phyloP scores from a whole-genome alignment of 495 filamentous ascomycete genomes.

The Rusavskia elegans region DNA sequence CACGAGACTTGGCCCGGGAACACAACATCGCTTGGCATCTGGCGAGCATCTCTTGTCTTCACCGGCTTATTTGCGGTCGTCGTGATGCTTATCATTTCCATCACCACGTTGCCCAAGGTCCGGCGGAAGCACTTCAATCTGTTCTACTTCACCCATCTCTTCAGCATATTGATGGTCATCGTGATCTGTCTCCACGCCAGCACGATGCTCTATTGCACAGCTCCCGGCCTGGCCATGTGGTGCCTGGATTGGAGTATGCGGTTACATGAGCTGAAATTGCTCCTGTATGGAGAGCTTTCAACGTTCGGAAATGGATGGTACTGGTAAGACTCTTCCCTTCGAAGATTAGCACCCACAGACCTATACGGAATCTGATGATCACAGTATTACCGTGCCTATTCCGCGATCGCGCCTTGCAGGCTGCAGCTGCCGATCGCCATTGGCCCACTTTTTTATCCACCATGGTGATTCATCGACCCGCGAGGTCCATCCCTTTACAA shows the following conservation, averaged over 20 bases:
- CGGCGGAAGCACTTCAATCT: constrained; percentile 18
- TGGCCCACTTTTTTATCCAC: constrained; percentile 22
- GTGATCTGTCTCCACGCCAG: constrained; percentile 20
- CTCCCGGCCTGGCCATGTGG: constrained; percentile 19
- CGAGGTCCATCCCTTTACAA: constrained; percentile 22
- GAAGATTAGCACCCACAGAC: background rate
- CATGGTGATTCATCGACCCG: constrained; percentile 17
- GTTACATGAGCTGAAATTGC: constrained; percentile 13
- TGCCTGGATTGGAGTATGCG: constrained; percentile 19
- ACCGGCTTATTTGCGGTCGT: constrained; percentile 10
- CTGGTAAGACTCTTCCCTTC: constrained; percentile 4
- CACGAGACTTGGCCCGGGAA: constrained; percentile 18
- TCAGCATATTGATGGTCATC: constrained; percentile 15
- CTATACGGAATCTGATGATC: background rate
- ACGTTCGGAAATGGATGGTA: constrained; percentile 19
- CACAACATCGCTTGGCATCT: constrained; percentile 15
- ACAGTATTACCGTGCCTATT: constrained; percentile 14
- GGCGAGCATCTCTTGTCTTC: constrained; percentile 20
- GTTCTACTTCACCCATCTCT: constrained; percentile 20
- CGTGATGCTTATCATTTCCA: constrained; percentile 13
- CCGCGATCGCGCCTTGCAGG: constrained; percentile 16
- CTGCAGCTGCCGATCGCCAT: constrained; percentile 17
- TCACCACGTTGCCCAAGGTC: constrained; percentile 16
- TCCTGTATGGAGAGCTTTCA: constrained; percentile 11
- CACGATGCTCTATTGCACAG: constrained; percentile 21